A percentile compares a stretch with the other conserved stretches of the same genome.
Evolutionary conservation across 2,329 filamentous ascomycete genomes (phyloP).

Genomic region (Phoma sp.): DNA sequence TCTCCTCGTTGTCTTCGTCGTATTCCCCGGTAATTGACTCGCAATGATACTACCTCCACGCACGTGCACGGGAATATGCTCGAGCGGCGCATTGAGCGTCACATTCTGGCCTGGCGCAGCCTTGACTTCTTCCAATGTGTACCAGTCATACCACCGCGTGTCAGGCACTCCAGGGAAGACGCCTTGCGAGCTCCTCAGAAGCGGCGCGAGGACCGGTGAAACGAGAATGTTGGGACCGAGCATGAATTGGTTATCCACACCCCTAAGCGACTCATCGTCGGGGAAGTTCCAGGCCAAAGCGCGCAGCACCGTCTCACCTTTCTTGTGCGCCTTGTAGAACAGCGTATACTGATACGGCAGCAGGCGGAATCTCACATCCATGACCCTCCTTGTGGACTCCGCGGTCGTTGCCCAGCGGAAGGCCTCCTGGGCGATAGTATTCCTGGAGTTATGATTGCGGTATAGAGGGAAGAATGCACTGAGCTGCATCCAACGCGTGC

Average conservation of each 20-base stretch:
- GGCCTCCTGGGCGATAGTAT: slow-evolving; percentile 68
- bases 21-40: no score
- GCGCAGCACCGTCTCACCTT: slow-evolving; percentile 72
- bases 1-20: no score
- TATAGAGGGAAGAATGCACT: slow-evolving; percentile 77
- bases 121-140: no score
- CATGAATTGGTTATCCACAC: slow-evolving; percentile 70
- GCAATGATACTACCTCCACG: no score
- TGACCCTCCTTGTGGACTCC: slow-evolving; percentile 65
- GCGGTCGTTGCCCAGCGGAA: slow-evolving; percentile 70
- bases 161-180: slow-evolving; percentile 65
- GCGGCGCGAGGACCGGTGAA: slow-evolving; percentile 67
- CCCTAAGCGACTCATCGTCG: slow-evolving; percentile 66
- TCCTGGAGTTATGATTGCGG: slow-evolving; percentile 71
- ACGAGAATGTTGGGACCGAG: slow-evolving; percentile 69
- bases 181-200: slow-evolving; percentile 63
- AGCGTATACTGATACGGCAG: slow-evolving; percentile 77
- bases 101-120: no score
- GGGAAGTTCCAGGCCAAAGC: slow-evolving; percentile 75
- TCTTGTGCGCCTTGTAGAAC: slow-evolving; percentile 66
- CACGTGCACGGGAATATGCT: no score
- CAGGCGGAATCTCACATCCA: slow-evolving; percentile 70
- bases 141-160: no score
- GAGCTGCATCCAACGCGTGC: slow-evolving; percentile 73
- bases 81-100: no score